Percentiles rank a stretch among this genome's conserved stretches.
Conservation (phyloP, 345 rosid genomes). For the Eucalyptus sp. region DNA sequence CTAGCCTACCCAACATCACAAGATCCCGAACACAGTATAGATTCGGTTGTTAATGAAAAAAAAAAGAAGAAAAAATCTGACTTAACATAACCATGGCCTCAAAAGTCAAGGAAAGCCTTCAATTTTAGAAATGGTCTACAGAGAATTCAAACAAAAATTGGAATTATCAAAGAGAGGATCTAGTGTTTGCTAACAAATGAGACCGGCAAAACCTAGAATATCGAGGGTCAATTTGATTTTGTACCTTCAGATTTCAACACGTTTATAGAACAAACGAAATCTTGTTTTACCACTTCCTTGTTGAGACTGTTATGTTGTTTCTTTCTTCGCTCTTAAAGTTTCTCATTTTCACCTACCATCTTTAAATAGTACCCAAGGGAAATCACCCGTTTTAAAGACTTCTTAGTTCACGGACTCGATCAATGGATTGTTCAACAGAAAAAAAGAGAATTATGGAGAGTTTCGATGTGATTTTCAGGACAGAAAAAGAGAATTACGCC, state of each 20-base stretch:
- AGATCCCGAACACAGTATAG: background rate
- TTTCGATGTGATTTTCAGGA: background rate
- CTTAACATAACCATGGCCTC: background rate
- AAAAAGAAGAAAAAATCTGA: background rate
- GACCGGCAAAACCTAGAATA: background rate
- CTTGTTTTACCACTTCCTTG: background rate
- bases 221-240: background rate
- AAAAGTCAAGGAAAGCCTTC: background rate
- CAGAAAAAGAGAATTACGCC: no score
- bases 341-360: background rate
- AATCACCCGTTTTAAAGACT: background rate
- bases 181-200: background rate
- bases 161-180: background rate
- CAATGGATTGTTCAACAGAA: background rate
- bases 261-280: background rate
- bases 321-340: background rate
- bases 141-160: background rate
- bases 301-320: background rate
- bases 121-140: background rate
- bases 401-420: background rate
- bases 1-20: background rate
- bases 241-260: slow-evolving; percentile 4
- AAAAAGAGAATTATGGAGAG: background rate
- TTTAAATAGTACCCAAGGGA: background rate
- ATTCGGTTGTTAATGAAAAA: background rate